Evolutionary conservation across 352 stramenopile species (phyloP).

Genomic region (Pythium dissimile): DNA sequence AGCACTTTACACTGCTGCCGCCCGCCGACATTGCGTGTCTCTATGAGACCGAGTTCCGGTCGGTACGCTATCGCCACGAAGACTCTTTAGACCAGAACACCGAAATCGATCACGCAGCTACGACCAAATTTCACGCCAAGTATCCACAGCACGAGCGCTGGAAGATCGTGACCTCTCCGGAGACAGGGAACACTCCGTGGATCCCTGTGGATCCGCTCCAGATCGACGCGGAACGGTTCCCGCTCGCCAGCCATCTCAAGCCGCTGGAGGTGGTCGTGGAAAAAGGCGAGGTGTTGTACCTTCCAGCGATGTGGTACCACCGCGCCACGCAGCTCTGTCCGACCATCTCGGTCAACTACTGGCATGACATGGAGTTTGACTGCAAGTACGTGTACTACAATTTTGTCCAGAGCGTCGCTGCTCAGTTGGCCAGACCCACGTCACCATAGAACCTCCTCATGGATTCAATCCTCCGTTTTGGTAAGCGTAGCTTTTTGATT

Average conservation of each 20-base stretch:
- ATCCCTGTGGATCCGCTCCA: constrained; percentile 77
- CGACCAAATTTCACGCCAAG: constrained; percentile 44
- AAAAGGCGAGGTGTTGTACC: constrained; percentile 66
- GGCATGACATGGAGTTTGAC: constrained; percentile 89
- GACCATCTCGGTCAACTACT: constrained; percentile 88
- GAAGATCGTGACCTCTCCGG: constrained; percentile 39
- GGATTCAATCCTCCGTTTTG: too few species aligned
- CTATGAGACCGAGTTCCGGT: constrained; percentile 75
- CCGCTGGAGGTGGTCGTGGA: constrained; percentile 71
- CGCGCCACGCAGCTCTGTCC: constrained; percentile 64
- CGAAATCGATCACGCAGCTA: constrained; percentile 27
- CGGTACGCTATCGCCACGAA: constrained; percentile 54
- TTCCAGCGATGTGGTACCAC: constrained; percentile 85
- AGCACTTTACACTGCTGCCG: constrained; percentile 92
- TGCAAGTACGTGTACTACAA: constrained; percentile 87
- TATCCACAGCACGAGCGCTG: constrained; percentile 47
- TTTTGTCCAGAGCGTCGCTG: constrained; percentile 65
- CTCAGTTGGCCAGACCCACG: too few species aligned
- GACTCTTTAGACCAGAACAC: not conserved
- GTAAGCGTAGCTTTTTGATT: too few species aligned
- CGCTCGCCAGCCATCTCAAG: constrained; percentile 40
- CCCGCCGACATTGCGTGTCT: constrained; percentile 89
- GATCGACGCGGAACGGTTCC: constrained; percentile 53
- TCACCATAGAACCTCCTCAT: too few species aligned
- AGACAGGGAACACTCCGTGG: constrained; percentile 66